A percentile compares a stretch with the other conserved stretches of the same genome.
phyloP scores from a whole-genome alignment of 225 moss, liverwort and hornwort genomes.

The Physcomitrellopsis africana region DNA sequence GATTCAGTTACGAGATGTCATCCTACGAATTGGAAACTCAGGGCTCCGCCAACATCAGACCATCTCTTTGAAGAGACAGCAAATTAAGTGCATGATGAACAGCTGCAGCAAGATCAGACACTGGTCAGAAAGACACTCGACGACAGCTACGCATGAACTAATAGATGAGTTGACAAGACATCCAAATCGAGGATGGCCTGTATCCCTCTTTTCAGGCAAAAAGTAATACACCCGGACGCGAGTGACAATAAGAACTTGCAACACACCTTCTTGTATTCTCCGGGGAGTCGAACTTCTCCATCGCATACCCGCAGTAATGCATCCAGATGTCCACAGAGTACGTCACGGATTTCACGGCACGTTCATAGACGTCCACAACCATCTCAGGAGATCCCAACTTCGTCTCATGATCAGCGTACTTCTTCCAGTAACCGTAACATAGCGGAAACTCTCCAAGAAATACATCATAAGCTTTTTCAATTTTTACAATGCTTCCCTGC shows the following conservation, averaged over 20 bases:
- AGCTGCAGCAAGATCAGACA: conserved; percentile 99
- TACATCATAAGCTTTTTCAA: conserved; percentile 79
- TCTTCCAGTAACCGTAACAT: conserved; percentile 99
- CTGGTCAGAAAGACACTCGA: conserved; percentile 93
- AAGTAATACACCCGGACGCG: conserved; percentile 69
- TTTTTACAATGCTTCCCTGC: conserved; percentile 71
- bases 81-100: conserved; percentile 90
- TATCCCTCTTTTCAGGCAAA: conserved; percentile 45
- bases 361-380: conserved; percentile 82
- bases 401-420: conserved; percentile 88
- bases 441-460: conserved; percentile 92
- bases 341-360: conserved; percentile 86
- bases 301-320: conserved; percentile 84
- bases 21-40: conserved; percentile 85
- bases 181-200: conserved; percentile 79
- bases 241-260: conserved; percentile 50
- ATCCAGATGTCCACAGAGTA: conserved; percentile 99
- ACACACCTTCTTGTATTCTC: conserved; percentile 79
- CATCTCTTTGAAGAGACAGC: conserved; percentile 97
- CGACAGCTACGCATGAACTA: conserved; percentile 65
- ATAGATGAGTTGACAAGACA: conserved; percentile 53
- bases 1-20: conserved; percentile 68
- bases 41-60: conserved; percentile 96
- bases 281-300: conserved; percentile 86
- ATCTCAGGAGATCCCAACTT: conserved; percentile 75